Base-by-base conservation (phyloP, 179 eudicot genomes). In the Pouteria campechiana region DNA sequence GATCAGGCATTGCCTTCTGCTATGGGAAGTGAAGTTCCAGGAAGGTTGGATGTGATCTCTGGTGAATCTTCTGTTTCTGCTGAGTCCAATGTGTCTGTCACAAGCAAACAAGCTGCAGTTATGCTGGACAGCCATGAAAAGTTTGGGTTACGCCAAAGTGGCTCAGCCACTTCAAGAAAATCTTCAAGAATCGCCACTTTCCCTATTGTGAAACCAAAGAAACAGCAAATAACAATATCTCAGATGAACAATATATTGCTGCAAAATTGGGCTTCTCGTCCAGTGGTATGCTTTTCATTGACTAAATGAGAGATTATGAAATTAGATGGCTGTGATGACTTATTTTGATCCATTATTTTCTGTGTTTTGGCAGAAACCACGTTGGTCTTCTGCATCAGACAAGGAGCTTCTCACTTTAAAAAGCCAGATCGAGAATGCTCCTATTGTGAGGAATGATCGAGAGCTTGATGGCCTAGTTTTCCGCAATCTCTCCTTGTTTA, bases 171-270 rank as follows among this genome's bases (percentile, higher is more conserved):
- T 7, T 17, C 16, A 32, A 34, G 38, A 3, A 32, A 41, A 41
- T 32, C 15, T 23, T 44, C 39, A 9, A 37, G 18, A 17, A 17
- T 7, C n/a, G 24, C 50, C 14, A 36, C 44, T 17, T 11, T 44
- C 13, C 17, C 20, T 27, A 23, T 37, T n/a, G n/a, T n/a, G n/a
- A n/a, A n/a, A n/a, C n/a, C n/a, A n/a, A n/a, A n/a, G n/a, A n/a
- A n/a, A n/a, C n/a, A n/a, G n/a, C n/a, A n/a, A 30, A 37, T 54
- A 32, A 29, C 60, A 13, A 43, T 54, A 44, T 43, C 60, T 7
- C 22, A 19, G 24, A 54, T 54, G 60, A 45, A 44, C 21, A 37
- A 25, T 8, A 2, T 54, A 6, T 38, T 54, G 41, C 51, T 33
- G 13, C 24, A 6, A 37, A 36, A 37, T 54, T 44, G 11, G 6